Base-by-base conservation (phyloP, 2,329 filamentous ascomycete genomes). In the Ceratocystis lukuohia region DNA sequence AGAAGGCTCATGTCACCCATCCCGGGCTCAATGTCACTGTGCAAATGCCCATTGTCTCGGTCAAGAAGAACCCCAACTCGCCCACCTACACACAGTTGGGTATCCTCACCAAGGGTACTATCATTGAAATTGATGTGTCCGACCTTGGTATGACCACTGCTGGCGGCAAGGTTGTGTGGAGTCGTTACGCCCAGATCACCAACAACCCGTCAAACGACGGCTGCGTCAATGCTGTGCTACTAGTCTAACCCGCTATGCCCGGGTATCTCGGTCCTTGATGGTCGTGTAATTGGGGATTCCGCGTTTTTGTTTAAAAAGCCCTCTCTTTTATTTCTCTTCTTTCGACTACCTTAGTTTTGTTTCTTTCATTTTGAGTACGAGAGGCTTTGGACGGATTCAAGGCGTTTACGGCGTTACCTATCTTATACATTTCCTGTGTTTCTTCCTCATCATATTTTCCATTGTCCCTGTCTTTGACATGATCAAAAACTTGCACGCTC, bases 161-260 rank as follows among this genome's bases (percentile, higher is more conserved):
- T 1, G 87, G 86, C 69, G 94, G 94, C 69, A 96, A 96, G 78
- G 90, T 96, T 7, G 90, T 93, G 5, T 96, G 92, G 92, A 91
- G 90, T 71, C 82, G 89, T 70, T 94, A 87, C 77, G 89, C 88
- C 6, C 88, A 91, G 76, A 81, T 89, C 56, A 81, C 81, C 25
- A 82, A 81, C 72, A 79, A 78, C 70, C 77, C 77, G 2, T 78
- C 80, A 72, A 77, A 77, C 69, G 77, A 79, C 64, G 77, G 77
- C 22, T 79, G 78, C 69, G 74, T 79, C 68, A 80, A 80, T 70
- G 76, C 75, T 65, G 72, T 75, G 61, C 68, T 75, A 63, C 64
- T 75, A 65, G 74, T 74, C 30, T 75, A 70, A 71, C 15, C 61
- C 10, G 12, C 64, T 59, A 20, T 64, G 53, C 5, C 17, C n/a